Base-by-base conservation (phyloP, 2,329 filamentous ascomycete genomes). In the Aureobasidium zeae region DNA sequence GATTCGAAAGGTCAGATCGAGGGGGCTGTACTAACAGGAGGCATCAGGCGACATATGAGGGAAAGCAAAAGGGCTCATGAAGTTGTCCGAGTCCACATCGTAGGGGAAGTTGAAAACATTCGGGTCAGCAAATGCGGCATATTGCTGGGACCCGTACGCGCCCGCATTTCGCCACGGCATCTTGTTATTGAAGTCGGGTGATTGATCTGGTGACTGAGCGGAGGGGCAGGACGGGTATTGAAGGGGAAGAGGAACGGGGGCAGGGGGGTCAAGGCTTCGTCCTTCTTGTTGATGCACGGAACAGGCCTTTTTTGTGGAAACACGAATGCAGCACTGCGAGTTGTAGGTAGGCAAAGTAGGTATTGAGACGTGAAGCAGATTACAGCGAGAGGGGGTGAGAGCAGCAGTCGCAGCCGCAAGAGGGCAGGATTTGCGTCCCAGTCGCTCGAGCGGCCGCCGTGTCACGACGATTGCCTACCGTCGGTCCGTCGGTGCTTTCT, bases 41-140 rank as follows among this genome's bases (percentile, higher is more conserved):
- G 39, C 31, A 26, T 43, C 39, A 34, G 39, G 39, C 39, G 39
- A 43, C 39, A 43, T 43, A 43, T 30, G 43, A 45, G 43, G 33
- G 19, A 45, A 45, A 3, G 43, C 21, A 43, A 33, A 43, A 10
- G 39, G 39, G 22, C 39, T 43, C 39, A 43, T 33, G 25, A 43
- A 43, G 30, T 17, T 43, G 22, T 43, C 39, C 12, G 39, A 43
- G 22, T 30, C 39, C 16, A 43, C 30, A 28, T 43, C 39, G 30
- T 34, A 43, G 13, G 39, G 20, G 28, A 43, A 43, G 28, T 34
- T 21, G 31, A 43, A 43, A 22, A 21, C 30, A n/a, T 28, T 43
- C 39, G 39, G 39, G 30, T 43, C 39, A 34, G 39, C 24, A 15
- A 43, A 43, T 21, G 39, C n/a, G 30, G 39, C 22, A 21, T 34